Evolutionary conservation across 805 yeast species (phyloP).

Genomic region (Phaffomyces opuntiae): DNA sequence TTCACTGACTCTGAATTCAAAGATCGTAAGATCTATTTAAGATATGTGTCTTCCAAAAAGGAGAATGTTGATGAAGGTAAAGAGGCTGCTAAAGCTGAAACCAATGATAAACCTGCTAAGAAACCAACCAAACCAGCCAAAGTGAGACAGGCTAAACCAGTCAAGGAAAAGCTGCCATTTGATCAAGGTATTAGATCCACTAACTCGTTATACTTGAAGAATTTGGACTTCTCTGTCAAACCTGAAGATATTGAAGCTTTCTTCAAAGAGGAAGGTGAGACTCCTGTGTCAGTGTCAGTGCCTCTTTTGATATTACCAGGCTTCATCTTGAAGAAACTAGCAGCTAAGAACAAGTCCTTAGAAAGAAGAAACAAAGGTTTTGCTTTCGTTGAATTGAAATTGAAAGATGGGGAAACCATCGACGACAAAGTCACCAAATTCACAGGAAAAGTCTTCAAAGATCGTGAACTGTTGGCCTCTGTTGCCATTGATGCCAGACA

Average conservation of each 20-base stretch:
- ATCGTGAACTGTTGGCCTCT: constrained; percentile 58
- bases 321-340: constrained; percentile 35
- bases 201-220: constrained; percentile 55
- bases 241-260: constrained; percentile 47
- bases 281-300: constrained; percentile 52
- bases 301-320: constrained; percentile 45
- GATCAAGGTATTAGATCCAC: constrained; percentile 32
- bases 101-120: not conserved
- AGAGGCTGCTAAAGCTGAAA: not conserved
- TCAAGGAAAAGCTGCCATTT: constrained; percentile 26
- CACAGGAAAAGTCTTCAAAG: constrained; percentile 60
- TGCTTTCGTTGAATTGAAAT: constrained; percentile 49
- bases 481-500: constrained; percentile 60
- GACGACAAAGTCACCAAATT: constrained; percentile 62
- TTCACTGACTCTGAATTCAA: constrained; percentile 38
- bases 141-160: not conserved
- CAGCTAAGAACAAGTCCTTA: constrained; percentile 38
- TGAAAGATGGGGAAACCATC: constrained; percentile 33
- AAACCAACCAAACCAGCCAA: too few relatives aligned
- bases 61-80: constrained; percentile 4
- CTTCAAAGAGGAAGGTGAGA: constrained; percentile 38
- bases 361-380: constrained; percentile 50
- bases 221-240: constrained; percentile 51
- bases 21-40: constrained; percentile 42
- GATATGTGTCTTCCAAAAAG: constrained; percentile 24